Percentiles rank a stretch among this genome's conserved stretches.
phyloP scores from a whole-genome alignment of 2,329 filamentous ascomycete species.

The Trichoderma polysporum region DNA sequence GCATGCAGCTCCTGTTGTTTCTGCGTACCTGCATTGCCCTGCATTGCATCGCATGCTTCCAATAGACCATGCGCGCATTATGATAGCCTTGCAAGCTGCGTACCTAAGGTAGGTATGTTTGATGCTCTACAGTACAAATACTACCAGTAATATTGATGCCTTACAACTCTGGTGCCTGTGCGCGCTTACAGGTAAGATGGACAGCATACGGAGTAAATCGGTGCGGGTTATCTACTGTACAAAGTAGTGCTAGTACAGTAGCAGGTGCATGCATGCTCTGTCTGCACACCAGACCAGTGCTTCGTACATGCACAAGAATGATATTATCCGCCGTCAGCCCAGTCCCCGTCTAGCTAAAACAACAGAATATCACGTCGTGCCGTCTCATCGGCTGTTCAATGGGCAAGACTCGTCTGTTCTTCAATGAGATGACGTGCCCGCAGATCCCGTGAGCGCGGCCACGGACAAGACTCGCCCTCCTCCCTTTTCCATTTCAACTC shows the following conservation, averaged over 20 bases:
- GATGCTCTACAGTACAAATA: too few species aligned
- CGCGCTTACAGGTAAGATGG: background rate
- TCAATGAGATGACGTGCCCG: background rate
- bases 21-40: background rate
- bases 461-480: background rate
- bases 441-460: background rate
- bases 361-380: background rate
- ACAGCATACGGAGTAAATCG: too few species aligned
- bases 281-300: background rate
- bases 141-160: too few species aligned
- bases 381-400: conserved; percentile 3
- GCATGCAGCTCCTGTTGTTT: background rate
- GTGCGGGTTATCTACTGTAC: too few species aligned
- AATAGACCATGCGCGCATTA: background rate
- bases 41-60: background rate
- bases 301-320: background rate
- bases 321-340: background rate
- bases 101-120: too few species aligned
- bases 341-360: background rate
- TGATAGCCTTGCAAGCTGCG: background rate
- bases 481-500: background rate
- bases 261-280: background rate
- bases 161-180: too few species aligned
- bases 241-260: too few species aligned
- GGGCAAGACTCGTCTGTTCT: background rate